Evolutionary conservation across 2,329 filamentous ascomycete species (phyloP).

Genomic region (Trichoderma sp.): DNA sequence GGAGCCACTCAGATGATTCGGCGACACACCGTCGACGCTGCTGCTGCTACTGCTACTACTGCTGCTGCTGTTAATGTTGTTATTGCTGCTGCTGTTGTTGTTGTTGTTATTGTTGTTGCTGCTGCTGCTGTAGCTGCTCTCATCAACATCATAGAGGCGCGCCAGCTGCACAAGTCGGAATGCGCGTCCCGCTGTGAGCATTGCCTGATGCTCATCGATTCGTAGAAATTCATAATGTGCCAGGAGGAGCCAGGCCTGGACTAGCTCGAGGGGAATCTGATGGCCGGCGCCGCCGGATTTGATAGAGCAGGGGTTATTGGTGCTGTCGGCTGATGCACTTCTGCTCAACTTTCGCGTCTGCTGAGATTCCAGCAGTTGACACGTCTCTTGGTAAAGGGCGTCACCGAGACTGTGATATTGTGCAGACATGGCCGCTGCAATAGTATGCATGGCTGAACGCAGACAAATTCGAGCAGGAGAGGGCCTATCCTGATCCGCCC

Average conservation of each 20-base stretch:
- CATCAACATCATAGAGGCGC: neutral
- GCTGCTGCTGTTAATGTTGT: too few species aligned
- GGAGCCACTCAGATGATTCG: neutral
- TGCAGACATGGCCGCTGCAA: neutral
- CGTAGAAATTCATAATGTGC: neutral
- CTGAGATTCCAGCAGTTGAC: neutral
- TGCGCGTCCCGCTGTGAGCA: neutral
- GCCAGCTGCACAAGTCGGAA: neutral
- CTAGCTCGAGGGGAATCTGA: neutral
- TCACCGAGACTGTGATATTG: neutral
- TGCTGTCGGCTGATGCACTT: neutral
- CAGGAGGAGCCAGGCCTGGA: neutral
- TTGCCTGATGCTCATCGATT: neutral
- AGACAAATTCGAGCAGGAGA: neutral
- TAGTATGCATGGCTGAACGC: neutral
- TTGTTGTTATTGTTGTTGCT: too few species aligned
- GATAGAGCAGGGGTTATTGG: neutral
- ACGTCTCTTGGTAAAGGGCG: neutral
- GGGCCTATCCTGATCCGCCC: neutral
- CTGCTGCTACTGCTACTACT: too few species aligned
- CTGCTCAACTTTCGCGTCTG: neutral
- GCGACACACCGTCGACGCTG: neutral
- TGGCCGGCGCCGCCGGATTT: neutral
- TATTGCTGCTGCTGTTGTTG: neutral
- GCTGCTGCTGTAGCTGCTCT: neutral